Evolutionary conservation across 208 protist species (phyloP), one percentile per base, ranked within the genome.

Genomic region (Leishmania lainsoni): DNA sequence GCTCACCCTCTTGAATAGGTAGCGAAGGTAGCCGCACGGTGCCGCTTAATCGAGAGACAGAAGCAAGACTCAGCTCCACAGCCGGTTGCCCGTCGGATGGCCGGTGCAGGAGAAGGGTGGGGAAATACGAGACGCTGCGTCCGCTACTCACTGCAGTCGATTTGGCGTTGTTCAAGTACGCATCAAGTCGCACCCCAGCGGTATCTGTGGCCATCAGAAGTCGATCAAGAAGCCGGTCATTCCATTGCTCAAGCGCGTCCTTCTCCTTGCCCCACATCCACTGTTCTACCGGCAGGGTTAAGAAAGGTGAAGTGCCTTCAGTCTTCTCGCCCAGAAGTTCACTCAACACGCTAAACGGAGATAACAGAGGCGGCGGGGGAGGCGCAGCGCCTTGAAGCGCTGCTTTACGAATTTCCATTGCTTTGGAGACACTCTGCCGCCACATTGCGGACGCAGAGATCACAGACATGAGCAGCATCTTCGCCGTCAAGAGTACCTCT

Each of bases 1-100:
- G 5, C 68, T 96, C 92, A 22, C 92, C 92, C 22, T 76, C 39
- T 66, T 93, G 91, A 42, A 91, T 20, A 17, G 83, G 87, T 63
- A 96, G 72, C 3, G 66, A 63, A 16, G 92, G 92, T 20, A 94
- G 79, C 63, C 80, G 68, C 12, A 84, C 51, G 5, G 54, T 61
- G 49, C 3, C 29, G n/a, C 78, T 85, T 16, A 78, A 45, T 16
- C 4, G 29, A 26, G 49, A 14, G 32, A 75, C 32, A 56, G 69
- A 65, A 20, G 69, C 65, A 20, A 78, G 54, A 48, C 74, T 63
- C 48, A 83, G n/a, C 66, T 84, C 80, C 51, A 87, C 82, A 6
- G 77, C 83, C 22, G 76, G 76, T 0, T 76, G 58, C 12, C 83
- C 84, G 63, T 92, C 86, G 1, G 75, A 81, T 5, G 90, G 81